These are phyloP conservation scores for Saccharomyces hybrid DNA, from an alignment of 1,139 yeast genomes.

Conservation along the genomic window DNA sequence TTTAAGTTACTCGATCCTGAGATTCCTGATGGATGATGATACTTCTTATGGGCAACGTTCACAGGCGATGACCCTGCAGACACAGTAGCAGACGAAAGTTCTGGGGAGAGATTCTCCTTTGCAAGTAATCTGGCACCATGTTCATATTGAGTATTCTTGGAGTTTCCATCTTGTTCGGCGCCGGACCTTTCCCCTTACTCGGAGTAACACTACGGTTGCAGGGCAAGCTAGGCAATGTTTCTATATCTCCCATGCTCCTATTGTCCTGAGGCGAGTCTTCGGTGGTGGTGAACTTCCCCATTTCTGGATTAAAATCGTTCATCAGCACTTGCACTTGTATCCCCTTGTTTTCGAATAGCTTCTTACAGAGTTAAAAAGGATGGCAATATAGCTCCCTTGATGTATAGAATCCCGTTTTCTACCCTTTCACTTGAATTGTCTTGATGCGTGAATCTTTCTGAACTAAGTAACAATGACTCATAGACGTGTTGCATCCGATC, in stretches of 20 bases:
- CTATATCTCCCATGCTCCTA: not conserved
- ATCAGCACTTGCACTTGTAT: not conserved
- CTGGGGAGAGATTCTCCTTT: not conserved
- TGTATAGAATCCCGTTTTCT: not conserved
- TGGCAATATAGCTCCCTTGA: not conserved
- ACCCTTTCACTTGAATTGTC: not conserved
- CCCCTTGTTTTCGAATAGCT: not conserved
- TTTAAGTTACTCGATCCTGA: not conserved
- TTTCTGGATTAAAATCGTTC: not conserved
- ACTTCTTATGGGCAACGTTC: not conserved
- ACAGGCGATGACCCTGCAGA: slow-evolving; percentile 25
- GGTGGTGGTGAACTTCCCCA: not conserved
- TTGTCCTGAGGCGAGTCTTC: not conserved
- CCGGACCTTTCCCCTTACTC: not conserved
- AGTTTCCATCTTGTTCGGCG: not conserved
- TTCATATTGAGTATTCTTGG: not conserved
- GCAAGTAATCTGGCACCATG: not conserved
- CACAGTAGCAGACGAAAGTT: not conserved
- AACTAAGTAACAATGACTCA: not conserved
- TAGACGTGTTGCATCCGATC: not conserved
- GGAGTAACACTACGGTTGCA: not conserved
- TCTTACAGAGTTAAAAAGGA: not conserved
- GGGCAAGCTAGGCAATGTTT: not conserved
- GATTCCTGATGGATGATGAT: not conserved
- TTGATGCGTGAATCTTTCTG: not conserved